A percentile compares a stretch with the other conserved stretches of the same genome.
phyloP scores from a whole-genome alignment of 2,329 filamentous ascomycete species.

The Coniochaeta hoffmannii region DNA sequence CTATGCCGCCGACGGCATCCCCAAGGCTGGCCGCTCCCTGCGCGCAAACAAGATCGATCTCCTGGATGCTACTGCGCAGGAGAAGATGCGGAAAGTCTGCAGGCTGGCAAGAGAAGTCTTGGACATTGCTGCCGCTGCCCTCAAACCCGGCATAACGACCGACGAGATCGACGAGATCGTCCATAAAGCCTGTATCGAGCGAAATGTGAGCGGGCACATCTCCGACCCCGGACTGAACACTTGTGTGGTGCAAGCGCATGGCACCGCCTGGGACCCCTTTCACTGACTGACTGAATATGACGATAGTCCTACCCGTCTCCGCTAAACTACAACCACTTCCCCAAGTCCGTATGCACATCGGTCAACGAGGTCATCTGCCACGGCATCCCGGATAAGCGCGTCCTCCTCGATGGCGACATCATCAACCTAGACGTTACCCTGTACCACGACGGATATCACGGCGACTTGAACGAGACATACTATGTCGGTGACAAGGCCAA shows the following conservation, averaged over 20 bases:
- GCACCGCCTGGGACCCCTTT: neutral
- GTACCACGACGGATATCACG: constrained; percentile 92
- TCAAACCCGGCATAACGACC: constrained; percentile 88
- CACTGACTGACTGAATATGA: neutral
- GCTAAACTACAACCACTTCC: constrained; percentile 72
- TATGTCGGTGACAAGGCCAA: constrained; percentile 88
- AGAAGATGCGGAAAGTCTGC: constrained; percentile 91
- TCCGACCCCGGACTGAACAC: no score
- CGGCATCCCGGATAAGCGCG: constrained; percentile 88
- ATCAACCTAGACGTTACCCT: constrained; percentile 94
- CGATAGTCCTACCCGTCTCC: constrained; percentile 19
- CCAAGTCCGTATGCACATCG: constrained; percentile 96
- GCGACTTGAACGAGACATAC: constrained; percentile 97
- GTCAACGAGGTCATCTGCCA: constrained; percentile 98
- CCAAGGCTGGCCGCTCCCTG: constrained; percentile 51
- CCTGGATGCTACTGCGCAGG: constrained; percentile 70
- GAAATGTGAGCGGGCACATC: constrained; percentile 75
- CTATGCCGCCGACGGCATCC: constrained; percentile 79
- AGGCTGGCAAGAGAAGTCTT: constrained; percentile 81
- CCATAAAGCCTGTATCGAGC: constrained; percentile 88
- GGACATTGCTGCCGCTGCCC: constrained; percentile 78
- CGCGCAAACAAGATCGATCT: constrained; percentile 69
- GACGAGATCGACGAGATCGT: constrained; percentile 93
- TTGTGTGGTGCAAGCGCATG: no score
- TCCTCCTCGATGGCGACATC: constrained; percentile 87